Base-by-base conservation (phyloP, 805 yeast species). In the Debaryomyces hansenii region DNA sequence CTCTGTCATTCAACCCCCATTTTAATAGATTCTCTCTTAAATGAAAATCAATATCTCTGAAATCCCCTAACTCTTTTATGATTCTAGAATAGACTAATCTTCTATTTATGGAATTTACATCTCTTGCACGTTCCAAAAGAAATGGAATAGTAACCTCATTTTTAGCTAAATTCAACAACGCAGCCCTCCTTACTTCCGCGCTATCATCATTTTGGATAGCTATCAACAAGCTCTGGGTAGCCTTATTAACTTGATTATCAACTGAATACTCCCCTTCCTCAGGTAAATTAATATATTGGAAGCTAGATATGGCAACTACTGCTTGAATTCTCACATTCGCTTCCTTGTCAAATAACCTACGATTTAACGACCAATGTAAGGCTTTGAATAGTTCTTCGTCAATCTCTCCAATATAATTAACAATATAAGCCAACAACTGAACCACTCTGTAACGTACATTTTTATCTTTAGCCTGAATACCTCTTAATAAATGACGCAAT, bases 1-100 rank as follows among this genome's bases (percentile, higher is more conserved):
- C 97, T 53, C 97, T 79, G 64, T 92, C 99, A 50, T 81, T 82
- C 42, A 92, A 73, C 3, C 99, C 98, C 90, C 96, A 87, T 37
- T 76, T 73, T 16, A 94, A 71, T 20, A 94, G 62, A 45, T 78
- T 76, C 47, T 87, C 92, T 36, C 96, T 70, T 28, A 78, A 71
- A 6, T 70, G 70, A 41, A 78, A 70, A 28, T 75, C 78, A 8
- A 89, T 69, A 8, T 69, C 58, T 45, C 71, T 55, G 51, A 84
- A 79, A 50, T 81, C 86, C 4, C 86, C 87, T 54, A 90, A 69
- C 27, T 82, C 84, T 48, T 83, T 83, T 43, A 90, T 64, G 2
- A 87, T 72, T 48, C 86, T 76, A 0, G 91, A 74, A 62, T 79
- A 92, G 0, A 92, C 81, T 18, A 84, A 62, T 54, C 90, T 75